Base-by-base conservation (phyloP, 2,329 filamentous ascomycete genomes). In the Aureobasidium sp. region DNA sequence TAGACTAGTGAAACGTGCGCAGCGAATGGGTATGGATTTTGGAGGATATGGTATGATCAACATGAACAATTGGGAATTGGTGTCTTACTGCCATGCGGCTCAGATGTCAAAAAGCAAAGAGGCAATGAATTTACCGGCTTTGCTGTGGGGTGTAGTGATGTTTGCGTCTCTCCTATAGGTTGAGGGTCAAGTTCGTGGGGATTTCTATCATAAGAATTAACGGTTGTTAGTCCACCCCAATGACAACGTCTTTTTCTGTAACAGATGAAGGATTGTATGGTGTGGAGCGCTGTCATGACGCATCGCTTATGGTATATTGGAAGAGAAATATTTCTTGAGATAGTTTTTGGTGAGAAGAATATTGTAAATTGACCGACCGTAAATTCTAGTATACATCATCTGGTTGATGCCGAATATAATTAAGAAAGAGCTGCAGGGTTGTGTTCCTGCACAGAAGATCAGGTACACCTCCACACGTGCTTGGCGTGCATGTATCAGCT, bases 51-150 rank as follows among this genome's bases (percentile, higher is more conserved):
- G 45, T 42, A 50, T 59, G 57, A 59, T 59, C 45, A 29, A 27
- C 57, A 50, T 11, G 34, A 41, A 32, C 16, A 59, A 29, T 41
- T 34, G 36, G 34, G 16, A 59, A 29, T 9, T 9, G 10, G n/a
- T 59, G 57, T 59, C 57, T 59, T 59, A 42, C 34, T 41, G 54
- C 54, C 54, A 59, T 59, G 54, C 42, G 54, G 42, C 54, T 59
- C 34, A 27, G 5, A 37, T 59, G 54, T 59, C 54, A 59, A 59
- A 57, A 59, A 59, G 54, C 54, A 59, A 59, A 48, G 34, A 37
- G 54, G 30, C 54, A 59, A 48, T 48, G 27, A 25, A 48, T n/a
- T n/a, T 29, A 37, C 32, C 45, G 45, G 54, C 14, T 25, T 34
- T 48, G 44, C 32, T 49, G 57, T 36, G 45, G 45, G 54, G 57